Conservation (phyloP, 805 yeast genomes). For the Nakazawaea wickerhamii region DNA sequence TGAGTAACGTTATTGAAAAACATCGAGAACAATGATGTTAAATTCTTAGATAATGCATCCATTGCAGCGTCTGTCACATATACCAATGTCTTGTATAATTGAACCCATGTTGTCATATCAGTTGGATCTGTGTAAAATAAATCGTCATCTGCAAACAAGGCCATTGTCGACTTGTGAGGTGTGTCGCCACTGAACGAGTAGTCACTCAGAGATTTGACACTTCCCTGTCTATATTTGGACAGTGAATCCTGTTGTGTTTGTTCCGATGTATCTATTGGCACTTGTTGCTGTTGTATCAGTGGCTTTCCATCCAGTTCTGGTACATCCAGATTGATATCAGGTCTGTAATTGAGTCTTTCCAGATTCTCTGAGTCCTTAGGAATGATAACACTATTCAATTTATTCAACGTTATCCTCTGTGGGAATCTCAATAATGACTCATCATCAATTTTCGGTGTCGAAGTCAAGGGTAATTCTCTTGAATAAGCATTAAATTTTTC, state of each 20-base stretch:
- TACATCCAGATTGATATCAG: neutral
- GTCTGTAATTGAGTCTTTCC: slow-evolving; percentile 10
- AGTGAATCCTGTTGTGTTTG: slow-evolving; percentile 17
- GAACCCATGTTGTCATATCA: slow-evolving; percentile 60
- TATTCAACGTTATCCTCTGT: neutral
- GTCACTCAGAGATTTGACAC: slow-evolving; percentile 5
- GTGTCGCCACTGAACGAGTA: neutral
- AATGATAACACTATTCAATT: slow-evolving; percentile 4
- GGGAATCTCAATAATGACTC: slow-evolving; percentile 11
- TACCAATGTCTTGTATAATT: slow-evolving; percentile 41
- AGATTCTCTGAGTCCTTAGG: slow-evolving; percentile 5
- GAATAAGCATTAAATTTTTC: slow-evolving; percentile 56
- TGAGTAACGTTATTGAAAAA: slow-evolving; percentile 51
- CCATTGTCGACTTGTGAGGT: slow-evolving; percentile 12
- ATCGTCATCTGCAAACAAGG: slow-evolving; percentile 25
- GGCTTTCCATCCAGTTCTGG: neutral
- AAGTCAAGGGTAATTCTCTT: slow-evolving; percentile 48
- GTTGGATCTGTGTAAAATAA: slow-evolving; percentile 54
- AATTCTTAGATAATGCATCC: slow-evolving; percentile 45
- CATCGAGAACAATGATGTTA: slow-evolving; percentile 46
- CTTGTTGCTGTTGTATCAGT: slow-evolving; percentile 6
- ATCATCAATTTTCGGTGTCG: slow-evolving; percentile 15
- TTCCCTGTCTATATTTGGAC: slow-evolving; percentile 16
- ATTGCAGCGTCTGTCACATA: slow-evolving; percentile 42
- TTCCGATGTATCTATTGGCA: slow-evolving; percentile 14